phyloP scores from a whole-genome alignment of 352 stramenopile species.

The Phytophthora pisi region DNA sequence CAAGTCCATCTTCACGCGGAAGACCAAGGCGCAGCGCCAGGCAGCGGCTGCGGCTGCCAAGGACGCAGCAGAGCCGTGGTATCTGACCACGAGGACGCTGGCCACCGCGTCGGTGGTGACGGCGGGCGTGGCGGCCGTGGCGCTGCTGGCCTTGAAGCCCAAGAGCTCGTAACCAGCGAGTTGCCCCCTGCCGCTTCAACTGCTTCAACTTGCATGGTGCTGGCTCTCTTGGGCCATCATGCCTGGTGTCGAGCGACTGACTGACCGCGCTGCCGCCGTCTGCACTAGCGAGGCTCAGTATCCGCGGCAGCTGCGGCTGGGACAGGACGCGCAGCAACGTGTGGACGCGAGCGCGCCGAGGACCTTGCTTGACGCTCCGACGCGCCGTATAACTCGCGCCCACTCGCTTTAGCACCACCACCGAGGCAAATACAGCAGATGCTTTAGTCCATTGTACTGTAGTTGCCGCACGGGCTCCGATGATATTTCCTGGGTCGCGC shows the following conservation, averaged over 20 bases:
- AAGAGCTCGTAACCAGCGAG: slow-evolving; percentile 45
- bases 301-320: slow-evolving; percentile 31
- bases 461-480: neutral
- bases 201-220: slow-evolving; percentile 25
- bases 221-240: slow-evolving; percentile 25
- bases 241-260: slow-evolving; percentile 9
- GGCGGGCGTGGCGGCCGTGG: slow-evolving; percentile 66
- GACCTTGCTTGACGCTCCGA: slow-evolving; percentile 13
- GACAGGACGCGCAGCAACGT: slow-evolving; percentile 27
- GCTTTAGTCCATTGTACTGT: neutral
- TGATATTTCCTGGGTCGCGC: neutral
- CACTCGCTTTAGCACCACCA: slow-evolving; percentile 30
- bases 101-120: slow-evolving; percentile 74
- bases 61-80: slow-evolving; percentile 53
- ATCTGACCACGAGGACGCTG: slow-evolving; percentile 59
- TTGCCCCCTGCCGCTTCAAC: slow-evolving; percentile 9
- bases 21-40: slow-evolving; percentile 53
- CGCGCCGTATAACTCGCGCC: slow-evolving; percentile 13
- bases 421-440: slow-evolving; percentile 26
- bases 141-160: slow-evolving; percentile 66
- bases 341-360: slow-evolving; percentile 14
- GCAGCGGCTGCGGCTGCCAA: slow-evolving; percentile 1
- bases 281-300: slow-evolving; percentile 15
- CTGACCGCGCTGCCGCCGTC: slow-evolving; percentile 3
- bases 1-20: slow-evolving; percentile 79